These are phyloP conservation scores for Aeschynomene evenia DNA, from an alignment of 306 rosid species.

Conservation along the genomic window DNA sequence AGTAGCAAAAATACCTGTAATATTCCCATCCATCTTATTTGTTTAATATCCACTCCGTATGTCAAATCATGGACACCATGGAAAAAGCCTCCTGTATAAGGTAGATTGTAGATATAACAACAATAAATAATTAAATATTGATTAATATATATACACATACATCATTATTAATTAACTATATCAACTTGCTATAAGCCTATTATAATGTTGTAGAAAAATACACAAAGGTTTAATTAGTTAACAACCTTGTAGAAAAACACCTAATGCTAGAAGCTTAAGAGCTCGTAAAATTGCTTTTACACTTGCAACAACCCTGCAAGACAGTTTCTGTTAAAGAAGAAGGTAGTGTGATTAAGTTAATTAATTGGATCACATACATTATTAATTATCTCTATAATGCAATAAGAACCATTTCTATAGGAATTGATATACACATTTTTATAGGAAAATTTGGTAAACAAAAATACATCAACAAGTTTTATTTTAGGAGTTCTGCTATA, in stretches of 20 bases:
- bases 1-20: conserved; percentile 67
- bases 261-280: conserved; percentile 70
- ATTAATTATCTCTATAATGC: no score
- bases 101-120: neutral
- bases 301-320: conserved; percentile 58
- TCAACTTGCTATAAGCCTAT: neutral
- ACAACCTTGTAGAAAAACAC: conserved; percentile 89
- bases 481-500: no score
- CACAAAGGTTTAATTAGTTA: conserved; percentile 13
- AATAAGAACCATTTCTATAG: neutral
- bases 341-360: conserved; percentile 2
- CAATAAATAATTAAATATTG: neutral
- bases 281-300: conserved; percentile 69
- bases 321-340: conserved; percentile 54
- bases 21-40: conserved; percentile 83
- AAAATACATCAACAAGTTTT: neutral
- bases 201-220: neutral
- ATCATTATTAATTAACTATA: neutral
- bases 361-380: neutral
- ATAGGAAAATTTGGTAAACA: no score
- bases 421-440: no score
- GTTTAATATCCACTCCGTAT: conserved; percentile 75
- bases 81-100: conserved; percentile 73
- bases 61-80: conserved; percentile 71
- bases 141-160: neutral